Conservation (phyloP, 2,329 filamentous ascomycete genomes). For the Sclerotinia sclerotiorum region DNA sequence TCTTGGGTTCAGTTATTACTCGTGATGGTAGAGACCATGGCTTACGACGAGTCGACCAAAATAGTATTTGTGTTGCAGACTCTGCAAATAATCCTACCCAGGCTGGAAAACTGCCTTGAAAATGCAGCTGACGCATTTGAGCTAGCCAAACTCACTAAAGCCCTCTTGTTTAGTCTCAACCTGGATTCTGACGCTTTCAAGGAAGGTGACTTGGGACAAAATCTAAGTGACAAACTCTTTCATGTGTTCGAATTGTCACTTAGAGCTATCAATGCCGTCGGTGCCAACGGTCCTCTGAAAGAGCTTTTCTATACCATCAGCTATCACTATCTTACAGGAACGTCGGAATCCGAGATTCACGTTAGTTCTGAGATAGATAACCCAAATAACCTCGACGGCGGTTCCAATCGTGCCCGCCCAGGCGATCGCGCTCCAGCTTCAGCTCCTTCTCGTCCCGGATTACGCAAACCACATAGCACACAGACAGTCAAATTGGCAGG, state of each 20-base stretch:
- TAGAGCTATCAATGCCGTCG: conserved; percentile 72
- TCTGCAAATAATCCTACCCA: conserved; percentile 83
- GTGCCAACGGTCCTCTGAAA: conserved; percentile 69
- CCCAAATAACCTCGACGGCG: neutral
- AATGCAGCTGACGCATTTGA: conserved; percentile 70
- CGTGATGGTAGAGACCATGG: conserved; percentile 78
- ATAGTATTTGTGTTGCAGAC: conserved; percentile 81
- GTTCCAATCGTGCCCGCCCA: neutral
- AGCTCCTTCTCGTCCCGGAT: conserved; percentile 44
- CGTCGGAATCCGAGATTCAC: conserved; percentile 54
- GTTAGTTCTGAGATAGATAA: conserved; percentile 33
- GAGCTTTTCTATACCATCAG: conserved; percentile 90
- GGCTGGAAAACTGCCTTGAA: conserved; percentile 73
- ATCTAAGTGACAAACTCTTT: conserved; percentile 85
- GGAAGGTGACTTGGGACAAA: conserved; percentile 58
- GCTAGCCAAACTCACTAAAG: conserved; percentile 72
- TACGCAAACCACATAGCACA: conserved; percentile 52
- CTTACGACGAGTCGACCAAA: conserved; percentile 70
- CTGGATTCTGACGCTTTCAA: conserved; percentile 48
- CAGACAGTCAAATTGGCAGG: conserved; percentile 78
- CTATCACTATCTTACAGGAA: conserved; percentile 77
- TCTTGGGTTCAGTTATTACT: conserved; percentile 84
- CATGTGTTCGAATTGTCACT: conserved; percentile 88
- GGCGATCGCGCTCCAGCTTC: neutral
- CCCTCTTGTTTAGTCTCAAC: conserved; percentile 71